Evolutionary conservation across 2,329 filamentous ascomycete species (phyloP), one percentile per base, ranked within the genome.

Genomic region (Penicillium frequentans): DNA sequence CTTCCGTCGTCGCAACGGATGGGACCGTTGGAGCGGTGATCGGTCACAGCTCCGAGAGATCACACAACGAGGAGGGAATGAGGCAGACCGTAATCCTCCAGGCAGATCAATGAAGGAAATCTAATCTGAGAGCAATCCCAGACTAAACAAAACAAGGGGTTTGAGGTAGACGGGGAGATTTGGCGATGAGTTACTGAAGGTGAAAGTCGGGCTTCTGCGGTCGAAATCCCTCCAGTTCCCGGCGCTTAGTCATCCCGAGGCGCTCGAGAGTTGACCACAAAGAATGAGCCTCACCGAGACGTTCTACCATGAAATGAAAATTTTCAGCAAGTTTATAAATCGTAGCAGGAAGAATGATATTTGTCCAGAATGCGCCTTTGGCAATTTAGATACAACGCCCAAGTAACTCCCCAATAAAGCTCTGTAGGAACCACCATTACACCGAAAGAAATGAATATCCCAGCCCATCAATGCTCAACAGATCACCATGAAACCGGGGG

Each of bases 201-300:
- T 70, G 68, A 69, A 72, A 68, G 71, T 73, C 58, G 60, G 54
- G 55, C 64, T 62, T 70, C 60, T 49, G 64, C 64, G 69, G 70
- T 72, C 68, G 72, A 74, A 73, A 72, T 73, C 68, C 63, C 63
- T 68, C 69, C 65, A 67, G 55, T 56, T 63, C 62, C 61, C 62
- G 58, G 52, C 29, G 69, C 66, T 75, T 69, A 75, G 70, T 75
- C 67, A 75, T 54, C 14, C 45, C 51, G 44, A 53, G 55, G 43
- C 51, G 54, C 55, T 54, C 19, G 9, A 26, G 21, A n/a, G 21
- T 14, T 27, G n/a, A 52, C 4, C 39, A 43, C 39, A 43, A 23
- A 51, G 33, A 42, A 29, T 42, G 49, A 24, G 16, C 31, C 31
- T 31, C 29, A 29, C 27, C 44, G 14, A 13, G n/a, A 16, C 14